Evolutionary conservation across 805 yeast genomes (phyloP).

Genomic region (Torulaspora gathmanii): DNA sequence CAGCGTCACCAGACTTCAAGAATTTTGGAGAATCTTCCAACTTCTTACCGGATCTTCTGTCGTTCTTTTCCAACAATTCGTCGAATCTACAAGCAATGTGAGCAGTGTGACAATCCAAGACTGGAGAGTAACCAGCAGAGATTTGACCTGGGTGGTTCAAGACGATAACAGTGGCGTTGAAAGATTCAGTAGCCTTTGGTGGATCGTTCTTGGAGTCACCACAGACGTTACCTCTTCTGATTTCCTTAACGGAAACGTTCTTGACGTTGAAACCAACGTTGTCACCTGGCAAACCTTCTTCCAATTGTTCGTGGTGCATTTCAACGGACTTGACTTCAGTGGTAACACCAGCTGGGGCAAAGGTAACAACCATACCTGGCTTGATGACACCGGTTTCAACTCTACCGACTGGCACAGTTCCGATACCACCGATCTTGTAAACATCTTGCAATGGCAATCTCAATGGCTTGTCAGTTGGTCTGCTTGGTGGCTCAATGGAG

Average conservation of each 20-base stretch:
- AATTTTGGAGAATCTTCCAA: conserved; percentile 86
- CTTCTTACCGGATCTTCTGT: conserved; percentile 90
- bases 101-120: conserved; percentile 87
- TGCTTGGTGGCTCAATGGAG: conserved; percentile 70
- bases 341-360: conserved; percentile 88
- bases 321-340: conserved; percentile 87
- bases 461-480: conserved; percentile 84
- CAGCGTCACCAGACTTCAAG: conserved; percentile 95
- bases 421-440: conserved; percentile 90
- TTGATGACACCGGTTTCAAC: conserved; percentile 89
- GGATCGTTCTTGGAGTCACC: conserved; percentile 90
- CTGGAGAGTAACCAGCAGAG: conserved; percentile 88
- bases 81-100: conserved; percentile 89
- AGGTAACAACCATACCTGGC: conserved; percentile 86
- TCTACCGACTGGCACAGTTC: conserved; percentile 91
- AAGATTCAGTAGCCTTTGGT: conserved; percentile 71
- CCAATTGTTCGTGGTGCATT: conserved; percentile 80
- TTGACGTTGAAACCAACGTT: conserved; percentile 86
- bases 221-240: conserved; percentile 89
- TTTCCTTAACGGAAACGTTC: conserved; percentile 84
- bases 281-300: conserved; percentile 86
- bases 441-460: conserved; percentile 88
- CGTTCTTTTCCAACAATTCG: conserved; percentile 75
- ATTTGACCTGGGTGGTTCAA: conserved; percentile 92
- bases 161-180: conserved; percentile 82